A percentile compares a stretch with the other conserved stretches of the same genome.
Conservation (phyloP, 1,284 basidiomycete genomes). For the Singerocomus rubriflavus region DNA sequence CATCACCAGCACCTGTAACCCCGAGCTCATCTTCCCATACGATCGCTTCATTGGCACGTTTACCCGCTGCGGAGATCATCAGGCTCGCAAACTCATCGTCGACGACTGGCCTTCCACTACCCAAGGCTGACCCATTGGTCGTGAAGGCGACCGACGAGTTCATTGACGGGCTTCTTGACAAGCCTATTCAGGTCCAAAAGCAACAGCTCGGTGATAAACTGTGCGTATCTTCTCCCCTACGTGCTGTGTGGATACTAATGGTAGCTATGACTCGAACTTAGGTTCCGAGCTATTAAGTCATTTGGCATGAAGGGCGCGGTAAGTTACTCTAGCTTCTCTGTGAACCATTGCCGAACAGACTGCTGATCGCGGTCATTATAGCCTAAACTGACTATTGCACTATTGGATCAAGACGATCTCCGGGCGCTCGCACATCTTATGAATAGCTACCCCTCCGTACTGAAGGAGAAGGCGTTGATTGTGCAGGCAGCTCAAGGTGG, state of each 20-base stretch:
- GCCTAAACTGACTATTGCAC: slow-evolving; percentile 79
- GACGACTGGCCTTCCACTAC: slow-evolving; percentile 59
- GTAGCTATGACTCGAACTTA: slow-evolving; percentile 23
- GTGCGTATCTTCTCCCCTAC: slow-evolving; percentile 38
- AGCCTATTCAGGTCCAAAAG: slow-evolving; percentile 69
- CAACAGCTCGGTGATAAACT: slow-evolving; percentile 80
- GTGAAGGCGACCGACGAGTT: slow-evolving; percentile 74
- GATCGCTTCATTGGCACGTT: slow-evolving; percentile 55
- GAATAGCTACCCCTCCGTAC: slow-evolving; percentile 79
- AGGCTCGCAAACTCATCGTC: slow-evolving; percentile 53
- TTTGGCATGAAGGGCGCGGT: slow-evolving; percentile 79
- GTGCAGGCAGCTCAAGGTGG: slow-evolving; percentile 35
- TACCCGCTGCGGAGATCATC: slow-evolving; percentile 72
- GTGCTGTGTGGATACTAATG: not conserved
- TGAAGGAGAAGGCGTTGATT: slow-evolving; percentile 70
- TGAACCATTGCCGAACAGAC: not conserved
- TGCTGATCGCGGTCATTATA: slow-evolving; percentile 27
- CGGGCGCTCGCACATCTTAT: slow-evolving; percentile 80
- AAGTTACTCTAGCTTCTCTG: slow-evolving; percentile 28
- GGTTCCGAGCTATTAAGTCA: slow-evolving; percentile 75
- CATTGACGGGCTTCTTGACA: slow-evolving; percentile 65
- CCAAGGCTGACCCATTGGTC: slow-evolving; percentile 68
- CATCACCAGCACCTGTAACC: slow-evolving; percentile 62
- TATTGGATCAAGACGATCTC: slow-evolving; percentile 83
- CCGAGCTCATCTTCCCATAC: slow-evolving; percentile 47